A percentile compares a stretch with the other conserved stretches of the same genome.
Evolutionary conservation across 306 rosid species (phyloP).

Genomic region (Citrullus colocynthis): DNA sequence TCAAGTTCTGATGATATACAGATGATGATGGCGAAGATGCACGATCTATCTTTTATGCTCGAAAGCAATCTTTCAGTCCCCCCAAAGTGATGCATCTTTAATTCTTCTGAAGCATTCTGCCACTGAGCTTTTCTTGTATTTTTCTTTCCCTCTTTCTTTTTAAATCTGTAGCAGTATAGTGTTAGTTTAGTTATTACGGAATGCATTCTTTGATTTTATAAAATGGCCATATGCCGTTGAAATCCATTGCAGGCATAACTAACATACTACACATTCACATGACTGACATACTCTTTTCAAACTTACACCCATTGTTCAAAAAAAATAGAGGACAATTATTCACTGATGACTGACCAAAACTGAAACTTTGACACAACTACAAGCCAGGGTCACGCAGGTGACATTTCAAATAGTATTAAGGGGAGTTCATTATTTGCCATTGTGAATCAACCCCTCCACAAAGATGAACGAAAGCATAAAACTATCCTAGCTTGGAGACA

Average conservation of each 20-base stretch:
- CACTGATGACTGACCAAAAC: not conserved
- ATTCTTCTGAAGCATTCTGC: not conserved
- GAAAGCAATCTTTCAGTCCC: conserved; percentile 57
- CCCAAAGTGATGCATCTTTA: conserved; percentile 31
- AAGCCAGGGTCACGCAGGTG: not conserved
- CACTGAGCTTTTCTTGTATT: not conserved
- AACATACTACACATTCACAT: not conserved
- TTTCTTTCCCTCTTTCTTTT: not conserved
- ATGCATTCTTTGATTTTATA: conserved; percentile 6
- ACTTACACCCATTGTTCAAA: not conserved
- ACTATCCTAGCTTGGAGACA: not conserved
- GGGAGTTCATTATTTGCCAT: not conserved
- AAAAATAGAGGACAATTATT: not conserved
- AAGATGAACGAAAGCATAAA: not conserved
- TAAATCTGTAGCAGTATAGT: not conserved
- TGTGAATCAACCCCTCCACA: not conserved
- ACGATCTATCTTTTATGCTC: conserved; percentile 85
- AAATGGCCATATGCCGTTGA: not conserved
- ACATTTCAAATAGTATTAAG: not conserved
- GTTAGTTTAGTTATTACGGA: not conserved
- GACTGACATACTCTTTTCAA: not conserved
- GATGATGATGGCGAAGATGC: conserved; percentile 64
- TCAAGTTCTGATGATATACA: conserved; percentile 39
- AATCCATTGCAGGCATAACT: not conserved
- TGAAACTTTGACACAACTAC: not conserved